Conservation (phyloP, 2,329 filamentous ascomycete genomes). For the Colletotrichum scovillei region DNA sequence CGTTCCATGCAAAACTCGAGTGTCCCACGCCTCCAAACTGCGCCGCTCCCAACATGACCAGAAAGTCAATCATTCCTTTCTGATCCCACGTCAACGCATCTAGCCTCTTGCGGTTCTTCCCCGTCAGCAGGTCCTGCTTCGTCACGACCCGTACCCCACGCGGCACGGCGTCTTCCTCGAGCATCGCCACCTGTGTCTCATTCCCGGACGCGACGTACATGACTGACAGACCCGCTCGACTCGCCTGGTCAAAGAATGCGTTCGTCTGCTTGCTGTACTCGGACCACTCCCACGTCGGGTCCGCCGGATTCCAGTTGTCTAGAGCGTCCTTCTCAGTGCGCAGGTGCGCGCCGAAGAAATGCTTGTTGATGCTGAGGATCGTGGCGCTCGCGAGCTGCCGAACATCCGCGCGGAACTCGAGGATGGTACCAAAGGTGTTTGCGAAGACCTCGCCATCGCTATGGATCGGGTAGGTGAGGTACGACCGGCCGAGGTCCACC, state of each 20-base stretch:
- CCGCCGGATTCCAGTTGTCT: conserved; percentile 41
- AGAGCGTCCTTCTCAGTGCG: conserved; percentile 43
- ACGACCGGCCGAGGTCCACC: conserved; percentile 45
- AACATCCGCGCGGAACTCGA: conserved; percentile 45
- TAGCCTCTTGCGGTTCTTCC: conserved; percentile 32
- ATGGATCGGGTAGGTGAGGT: conserved; percentile 49
- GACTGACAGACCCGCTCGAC: conserved; percentile 37
- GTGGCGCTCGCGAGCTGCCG: conserved; percentile 43
- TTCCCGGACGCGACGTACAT: conserved; percentile 45
- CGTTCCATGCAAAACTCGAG: conserved; percentile 47
- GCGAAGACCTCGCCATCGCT: conserved; percentile 48
- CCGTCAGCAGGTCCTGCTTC: conserved; percentile 43
- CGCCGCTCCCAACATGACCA: conserved; percentile 46
- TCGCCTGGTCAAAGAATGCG: conserved; percentile 42
- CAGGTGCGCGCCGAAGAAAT: conserved; percentile 45
- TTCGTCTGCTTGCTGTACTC: conserved; percentile 44
- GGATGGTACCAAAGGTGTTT: conserved; percentile 45
- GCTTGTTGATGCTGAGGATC: conserved; percentile 37
- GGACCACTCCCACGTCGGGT: conserved; percentile 43
- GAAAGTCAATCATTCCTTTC: conserved; percentile 46
- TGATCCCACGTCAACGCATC: conserved; percentile 44
- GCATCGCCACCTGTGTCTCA: conserved; percentile 39
- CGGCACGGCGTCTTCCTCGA: neutral
- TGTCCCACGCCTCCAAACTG: conserved; percentile 47
- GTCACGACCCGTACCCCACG: conserved; percentile 42